Base-by-base conservation (phyloP, 2,329 filamentous ascomycete species). In the Madurella fahalii region DNA sequence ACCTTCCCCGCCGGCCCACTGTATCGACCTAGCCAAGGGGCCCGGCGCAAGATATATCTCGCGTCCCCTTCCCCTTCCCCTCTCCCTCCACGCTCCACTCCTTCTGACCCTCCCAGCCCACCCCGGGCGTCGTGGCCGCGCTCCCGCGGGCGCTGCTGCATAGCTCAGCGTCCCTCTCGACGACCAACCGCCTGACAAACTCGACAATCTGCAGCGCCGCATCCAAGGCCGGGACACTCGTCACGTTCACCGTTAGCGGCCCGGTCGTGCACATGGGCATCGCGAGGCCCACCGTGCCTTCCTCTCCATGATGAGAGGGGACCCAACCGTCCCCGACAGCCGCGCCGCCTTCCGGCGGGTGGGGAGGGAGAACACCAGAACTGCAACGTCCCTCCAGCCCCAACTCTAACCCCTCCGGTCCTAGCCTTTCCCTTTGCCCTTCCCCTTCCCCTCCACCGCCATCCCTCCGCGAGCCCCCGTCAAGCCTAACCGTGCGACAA, bases 171-270 rank as follows among this genome's bases (percentile, higher is more conserved):
- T 59, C 61, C 15, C 54, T 53, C 41, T 58, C 62, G 12, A 32
- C 57, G 20, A 64, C 58, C 31, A 63, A 18, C 9, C 55, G 56
- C 20, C 59, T 62, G 31, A 65, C 57, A 37, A 65, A 65, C 16
- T 60, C 60, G 13, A 69, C 50, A 25, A 69, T 66, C 52, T 63
- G 56, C 47, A 69, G 53, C 15, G 66, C 65, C 32, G 63, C 63
- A 40, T 65, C 63, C 40, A 59, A 57, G 3, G 53, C 47, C 25
- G 53, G 40, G 41, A 48, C 12, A 7, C 9, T 46, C n/a, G 65
- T 65, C 30, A 65, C 61, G 49, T 68, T 59, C 40, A 69, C 56
- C 18, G 49, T 63, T 30, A 69, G 49, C 31, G 31, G 13, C 46
- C 57, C 62, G 20, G 58, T 50, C 31, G 46, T 43, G 13, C 4